Conservation (phyloP, 2,329 filamentous ascomycete genomes). For the Diplodia intermedia region DNA sequence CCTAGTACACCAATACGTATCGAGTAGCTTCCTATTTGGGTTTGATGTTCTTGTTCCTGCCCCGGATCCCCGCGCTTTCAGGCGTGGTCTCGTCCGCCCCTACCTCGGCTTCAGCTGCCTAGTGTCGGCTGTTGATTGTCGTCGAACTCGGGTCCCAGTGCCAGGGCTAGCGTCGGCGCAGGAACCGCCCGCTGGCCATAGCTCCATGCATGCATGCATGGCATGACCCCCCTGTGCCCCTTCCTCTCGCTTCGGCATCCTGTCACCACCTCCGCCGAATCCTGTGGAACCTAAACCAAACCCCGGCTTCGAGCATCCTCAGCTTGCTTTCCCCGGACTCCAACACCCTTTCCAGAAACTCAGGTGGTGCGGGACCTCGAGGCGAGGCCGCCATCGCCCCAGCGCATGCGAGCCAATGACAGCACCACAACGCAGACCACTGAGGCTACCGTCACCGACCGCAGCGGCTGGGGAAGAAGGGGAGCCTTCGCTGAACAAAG, state of each 20-base stretch:
- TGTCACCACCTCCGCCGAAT: not conserved
- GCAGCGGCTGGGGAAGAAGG: not conserved
- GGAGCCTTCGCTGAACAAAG: not conserved
- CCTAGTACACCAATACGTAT: not conserved
- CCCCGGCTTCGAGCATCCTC: not conserved
- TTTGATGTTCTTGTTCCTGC: not conserved
- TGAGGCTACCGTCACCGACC: constrained; percentile 14
- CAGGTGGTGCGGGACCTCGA: not conserved
- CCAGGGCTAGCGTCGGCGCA: not conserved
- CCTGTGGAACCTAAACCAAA: not conserved
- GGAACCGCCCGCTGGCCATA: not conserved
- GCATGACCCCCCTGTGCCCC: not conserved
- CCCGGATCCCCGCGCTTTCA: constrained; percentile 9
- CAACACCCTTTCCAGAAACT: not conserved
- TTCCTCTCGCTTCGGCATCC: constrained; percentile 3
- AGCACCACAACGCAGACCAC: not conserved
- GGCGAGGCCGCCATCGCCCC: not conserved
- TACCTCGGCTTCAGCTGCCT: not conserved
- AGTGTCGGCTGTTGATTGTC: constrained; percentile 15
- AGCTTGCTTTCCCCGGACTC: not conserved
- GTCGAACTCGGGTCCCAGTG: not conserved
- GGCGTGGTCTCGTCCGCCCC: not conserved
- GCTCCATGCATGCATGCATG: constrained; percentile 19
- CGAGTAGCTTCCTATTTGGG: constrained; percentile 20
- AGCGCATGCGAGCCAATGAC: not conserved